Conservation (phyloP, 495 filamentous ascomycete genomes). For the Aeminium ludgeri region DNA sequence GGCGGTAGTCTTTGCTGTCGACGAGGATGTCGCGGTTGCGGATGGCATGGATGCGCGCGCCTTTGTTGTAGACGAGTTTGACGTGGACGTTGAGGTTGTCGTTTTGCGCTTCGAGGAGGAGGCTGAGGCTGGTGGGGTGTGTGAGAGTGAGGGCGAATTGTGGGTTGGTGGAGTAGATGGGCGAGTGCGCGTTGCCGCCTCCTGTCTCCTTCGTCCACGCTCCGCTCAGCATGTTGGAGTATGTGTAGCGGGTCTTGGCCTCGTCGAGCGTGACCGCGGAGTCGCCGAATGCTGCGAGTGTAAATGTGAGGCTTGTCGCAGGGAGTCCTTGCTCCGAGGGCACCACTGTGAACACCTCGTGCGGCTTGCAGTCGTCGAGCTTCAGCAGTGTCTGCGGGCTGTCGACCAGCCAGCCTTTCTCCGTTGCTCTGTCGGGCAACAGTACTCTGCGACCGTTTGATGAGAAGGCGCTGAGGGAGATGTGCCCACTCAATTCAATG, state of each 20-base stretch:
- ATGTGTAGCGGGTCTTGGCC: slow-evolving; percentile 40
- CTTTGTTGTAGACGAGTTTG: slow-evolving; percentile 61
- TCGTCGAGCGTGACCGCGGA: slow-evolving; percentile 38
- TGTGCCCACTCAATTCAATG: slow-evolving; percentile 47
- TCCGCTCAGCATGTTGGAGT: slow-evolving; percentile 36
- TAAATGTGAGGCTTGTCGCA: slow-evolving; percentile 54
- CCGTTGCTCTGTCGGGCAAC: slow-evolving; percentile 45
- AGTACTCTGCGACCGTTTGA: slow-evolving; percentile 57
- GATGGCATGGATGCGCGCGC: slow-evolving; percentile 49
- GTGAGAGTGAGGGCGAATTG: slow-evolving; percentile 56
- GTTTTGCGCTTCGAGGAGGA: slow-evolving; percentile 49
- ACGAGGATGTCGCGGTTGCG: slow-evolving; percentile 60
- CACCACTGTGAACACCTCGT: slow-evolving; percentile 55
- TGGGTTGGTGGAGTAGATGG: slow-evolving; percentile 65
- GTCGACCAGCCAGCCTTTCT: slow-evolving; percentile 73
- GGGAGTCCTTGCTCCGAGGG: slow-evolving; percentile 63
- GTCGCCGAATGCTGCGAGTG: slow-evolving; percentile 62
- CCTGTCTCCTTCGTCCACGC: slow-evolving; percentile 64
- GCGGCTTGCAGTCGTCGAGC: slow-evolving; percentile 40
- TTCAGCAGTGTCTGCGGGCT: slow-evolving; percentile 80
- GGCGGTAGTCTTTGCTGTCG: slow-evolving; percentile 69
- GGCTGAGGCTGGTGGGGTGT: slow-evolving; percentile 38
- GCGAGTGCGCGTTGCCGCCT: slow-evolving; percentile 63
- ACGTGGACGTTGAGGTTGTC: slow-evolving; percentile 58
- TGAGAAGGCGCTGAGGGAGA: slow-evolving; percentile 67